Evolutionary conservation across 2,329 filamentous ascomycete species (phyloP).

Genomic region (Fonsecaea monophora): DNA sequence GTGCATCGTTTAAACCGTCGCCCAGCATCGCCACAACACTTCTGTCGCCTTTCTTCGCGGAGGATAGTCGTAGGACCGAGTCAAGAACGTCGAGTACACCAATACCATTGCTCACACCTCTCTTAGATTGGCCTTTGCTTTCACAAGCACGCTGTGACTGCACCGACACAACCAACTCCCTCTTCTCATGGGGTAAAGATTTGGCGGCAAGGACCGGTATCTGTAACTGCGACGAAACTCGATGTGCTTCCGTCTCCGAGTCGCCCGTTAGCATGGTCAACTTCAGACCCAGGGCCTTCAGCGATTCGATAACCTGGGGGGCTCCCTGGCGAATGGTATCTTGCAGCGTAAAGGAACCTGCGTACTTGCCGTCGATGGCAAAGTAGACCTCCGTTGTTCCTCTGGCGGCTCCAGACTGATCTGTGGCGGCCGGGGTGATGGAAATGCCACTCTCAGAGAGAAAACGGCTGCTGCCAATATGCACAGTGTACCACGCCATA

Average conservation of each 20-base stretch:
- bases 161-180: conserved; percentile 18
- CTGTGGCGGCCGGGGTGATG: neutral
- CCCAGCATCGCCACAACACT: conserved; percentile 60
- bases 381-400: conserved; percentile 64
- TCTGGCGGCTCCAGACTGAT: conserved; percentile 37
- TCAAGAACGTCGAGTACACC: neutral
- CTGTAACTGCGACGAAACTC: conserved; percentile 53
- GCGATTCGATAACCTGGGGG: conserved; percentile 52
- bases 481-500: conserved; percentile 23
- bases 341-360: conserved; percentile 60
- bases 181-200: conserved; percentile 29
- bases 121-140: neutral
- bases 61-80: neutral
- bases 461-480: conserved; percentile 26
- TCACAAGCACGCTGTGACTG: neutral
- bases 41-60: neutral
- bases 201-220: conserved; percentile 44
- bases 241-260: conserved; percentile 55
- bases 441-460: conserved; percentile 22
- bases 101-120: neutral
- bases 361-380: conserved; percentile 53
- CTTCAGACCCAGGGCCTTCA: conserved; percentile 17
- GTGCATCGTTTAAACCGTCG: conserved; percentile 80
- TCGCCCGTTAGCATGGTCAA: conserved; percentile 63
- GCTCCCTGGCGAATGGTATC: conserved; percentile 59